These are phyloP conservation scores for Geoglossum glabrum DNA, from an alignment of 495 filamentous ascomycete species.

Conservation along the genomic window DNA sequence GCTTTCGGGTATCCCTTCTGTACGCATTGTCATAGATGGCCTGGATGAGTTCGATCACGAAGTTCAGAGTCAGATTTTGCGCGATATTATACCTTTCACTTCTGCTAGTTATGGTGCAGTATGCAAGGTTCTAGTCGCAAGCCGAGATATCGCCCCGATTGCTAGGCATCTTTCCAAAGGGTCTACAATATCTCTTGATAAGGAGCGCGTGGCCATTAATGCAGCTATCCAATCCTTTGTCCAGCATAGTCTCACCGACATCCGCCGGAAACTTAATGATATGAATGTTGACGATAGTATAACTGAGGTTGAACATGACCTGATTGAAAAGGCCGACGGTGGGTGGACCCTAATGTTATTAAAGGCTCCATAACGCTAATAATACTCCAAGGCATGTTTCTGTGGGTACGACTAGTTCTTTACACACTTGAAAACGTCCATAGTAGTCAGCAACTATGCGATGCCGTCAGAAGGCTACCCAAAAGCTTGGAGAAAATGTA, in stretches of 20 bases:
- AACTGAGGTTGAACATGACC: background rate
- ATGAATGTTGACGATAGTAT: constrained; percentile 1
- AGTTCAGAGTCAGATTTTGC: background rate
- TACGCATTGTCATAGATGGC: constrained; percentile 5
- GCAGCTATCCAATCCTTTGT: constrained; percentile 1
- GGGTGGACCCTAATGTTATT: background rate
- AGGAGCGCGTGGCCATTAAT: background rate
- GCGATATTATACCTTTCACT: background rate
- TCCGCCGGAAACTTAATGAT: background rate
- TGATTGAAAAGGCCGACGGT: constrained; percentile 1
- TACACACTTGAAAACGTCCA: background rate
- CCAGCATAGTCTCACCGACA: background rate
- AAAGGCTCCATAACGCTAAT: background rate
- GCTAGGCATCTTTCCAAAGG: background rate
- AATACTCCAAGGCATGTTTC: constrained; percentile 1
- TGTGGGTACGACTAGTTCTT: constrained; percentile 1
- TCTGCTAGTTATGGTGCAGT: background rate
- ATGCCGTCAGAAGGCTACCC: constrained; percentile 2
- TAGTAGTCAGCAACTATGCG: background rate
- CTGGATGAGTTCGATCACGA: constrained; percentile 2
- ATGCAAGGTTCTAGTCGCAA: constrained; percentile 4
- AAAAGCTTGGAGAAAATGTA: constrained; percentile 4
- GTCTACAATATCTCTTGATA: background rate
- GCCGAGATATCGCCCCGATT: background rate
- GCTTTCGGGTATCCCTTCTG: background rate